Evolutionary conservation across 768 basidiomycete species (phyloP), one percentile per base, ranked within the genome.

Genomic region (Tephrocybe sp.): DNA sequence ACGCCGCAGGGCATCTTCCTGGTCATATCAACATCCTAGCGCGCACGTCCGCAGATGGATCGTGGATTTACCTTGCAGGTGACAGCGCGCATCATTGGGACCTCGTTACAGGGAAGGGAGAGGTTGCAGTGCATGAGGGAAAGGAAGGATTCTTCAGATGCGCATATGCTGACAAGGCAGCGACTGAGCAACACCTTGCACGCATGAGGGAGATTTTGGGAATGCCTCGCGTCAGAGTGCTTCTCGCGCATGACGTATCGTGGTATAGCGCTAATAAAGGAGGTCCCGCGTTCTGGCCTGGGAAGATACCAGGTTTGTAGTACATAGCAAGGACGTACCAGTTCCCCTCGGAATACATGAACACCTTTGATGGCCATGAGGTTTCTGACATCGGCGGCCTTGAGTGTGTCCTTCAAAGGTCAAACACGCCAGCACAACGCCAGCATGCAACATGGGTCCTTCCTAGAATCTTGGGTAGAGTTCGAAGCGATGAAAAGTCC

Each of bases 61-160:
- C 65, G 1, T 84, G 83, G 82, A 67, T 84, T 13, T 77, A 73
- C 54, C 69, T 83, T 12, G 80, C 67, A 2, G 80, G 76, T 0
- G 82, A 84, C 58, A 75, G 77, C 51, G 82, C 78, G 3, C 83
- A 84, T 57, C 76, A 81, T 60, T 72, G 72, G 69, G 68, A 73
- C 12, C 65, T 83, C 43, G 60, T 83, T 48, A 77, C 71, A 0
- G 75, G 76, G 10, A 69, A 76, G 51, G 65, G 66, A 16, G 57
- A 66, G 5, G 70, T 83, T 39, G 71, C 72, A 3, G 62, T 64
- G 6, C 63, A 66, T 7, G 38, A 51, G 9, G 50, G 42, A n/a
- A 56, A 43, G 12, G 16, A 39, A 11, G 63, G 62, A 16, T 68
- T 62, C n/a, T 51, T 61, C 39, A 57, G 50, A 6, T 82, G 78